Conservation (phyloP, 2,329 filamentous ascomycete genomes). For the Apiospora kogelbergensis region DNA sequence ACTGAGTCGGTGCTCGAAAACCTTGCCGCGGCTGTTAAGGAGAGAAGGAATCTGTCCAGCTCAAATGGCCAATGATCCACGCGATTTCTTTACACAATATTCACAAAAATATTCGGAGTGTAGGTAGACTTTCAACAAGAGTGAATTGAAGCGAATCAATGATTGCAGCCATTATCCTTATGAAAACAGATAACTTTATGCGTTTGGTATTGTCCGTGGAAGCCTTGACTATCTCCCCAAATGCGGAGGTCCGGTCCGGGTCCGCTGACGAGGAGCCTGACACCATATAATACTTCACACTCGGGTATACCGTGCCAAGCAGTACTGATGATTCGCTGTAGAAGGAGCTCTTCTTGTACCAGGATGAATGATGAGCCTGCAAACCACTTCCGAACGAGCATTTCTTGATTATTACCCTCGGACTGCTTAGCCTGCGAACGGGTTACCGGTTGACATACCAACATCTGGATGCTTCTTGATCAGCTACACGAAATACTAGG, state of each 20-base stretch:
- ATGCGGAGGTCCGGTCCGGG: not conserved
- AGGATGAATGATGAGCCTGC: not conserved
- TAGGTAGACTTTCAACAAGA: not conserved
- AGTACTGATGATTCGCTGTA: not conserved
- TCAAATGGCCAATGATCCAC: constrained; percentile 26
- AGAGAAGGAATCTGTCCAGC: constrained; percentile 56
- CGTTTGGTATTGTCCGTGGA: not conserved
- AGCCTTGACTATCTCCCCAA: not conserved
- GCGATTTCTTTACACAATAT: constrained; percentile 1
- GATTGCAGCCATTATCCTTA: not conserved
- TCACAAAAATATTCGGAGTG: not conserved
- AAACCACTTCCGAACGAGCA: not conserved
- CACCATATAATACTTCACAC: not conserved
- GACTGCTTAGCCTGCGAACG: not conserved
- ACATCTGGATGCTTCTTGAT: not conserved
- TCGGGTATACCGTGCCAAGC: not conserved
- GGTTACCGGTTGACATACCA: not conserved
- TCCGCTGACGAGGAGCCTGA: not conserved
- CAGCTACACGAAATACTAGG: not conserved
- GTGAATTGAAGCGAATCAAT: not conserved
- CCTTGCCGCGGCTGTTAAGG: constrained; percentile 77
- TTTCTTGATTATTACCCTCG: not conserved
- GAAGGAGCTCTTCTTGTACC: not conserved
- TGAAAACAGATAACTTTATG: not conserved
- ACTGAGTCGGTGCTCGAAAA: constrained; percentile 76